These are phyloP conservation scores for Megacollybia marginata DNA, from an alignment of 768 basidiomycete species.

Conservation along the genomic window DNA sequence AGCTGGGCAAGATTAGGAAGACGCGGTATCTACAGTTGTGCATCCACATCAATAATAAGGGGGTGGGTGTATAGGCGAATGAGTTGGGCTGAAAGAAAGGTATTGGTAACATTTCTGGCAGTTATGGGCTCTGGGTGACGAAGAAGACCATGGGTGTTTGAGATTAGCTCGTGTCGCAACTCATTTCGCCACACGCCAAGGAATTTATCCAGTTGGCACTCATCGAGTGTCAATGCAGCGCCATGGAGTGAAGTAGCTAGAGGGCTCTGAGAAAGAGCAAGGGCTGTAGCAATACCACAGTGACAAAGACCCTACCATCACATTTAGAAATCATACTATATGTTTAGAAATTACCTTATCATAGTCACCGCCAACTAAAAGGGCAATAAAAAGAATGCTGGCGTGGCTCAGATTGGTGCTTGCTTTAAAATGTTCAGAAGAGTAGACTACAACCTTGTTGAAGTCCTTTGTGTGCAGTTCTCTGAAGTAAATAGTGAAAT, in stretches of 20 bases:
- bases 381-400: too few relatives aligned
- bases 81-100: neutral
- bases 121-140: neutral
- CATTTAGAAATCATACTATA: too few relatives aligned
- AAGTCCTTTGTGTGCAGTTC: too few relatives aligned
- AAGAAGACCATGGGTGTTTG: slow-evolving; percentile 23
- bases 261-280: slow-evolving; percentile 50
- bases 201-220: slow-evolving; percentile 25
- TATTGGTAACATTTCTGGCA: neutral
- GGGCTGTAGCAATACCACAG: slow-evolving; percentile 46
- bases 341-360: too few relatives aligned
- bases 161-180: slow-evolving; percentile 32
- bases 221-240: slow-evolving; percentile 27
- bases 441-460: too few relatives aligned
- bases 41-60: neutral
- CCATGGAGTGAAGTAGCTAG: slow-evolving; percentile 45
- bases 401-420: too few relatives aligned
- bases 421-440: too few relatives aligned
- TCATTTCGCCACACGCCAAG: slow-evolving; percentile 36
- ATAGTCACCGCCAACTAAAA: too few relatives aligned
- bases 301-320: slow-evolving; percentile 21
- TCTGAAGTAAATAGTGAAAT: too few relatives aligned
- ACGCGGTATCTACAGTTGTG: neutral
- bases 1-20: neutral
- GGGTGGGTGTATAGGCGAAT: neutral